Evolutionary conservation across 2,329 filamentous ascomycete genomes (phyloP), one percentile per base, ranked within the genome.

Genomic region (Xylariaceae sp.): DNA sequence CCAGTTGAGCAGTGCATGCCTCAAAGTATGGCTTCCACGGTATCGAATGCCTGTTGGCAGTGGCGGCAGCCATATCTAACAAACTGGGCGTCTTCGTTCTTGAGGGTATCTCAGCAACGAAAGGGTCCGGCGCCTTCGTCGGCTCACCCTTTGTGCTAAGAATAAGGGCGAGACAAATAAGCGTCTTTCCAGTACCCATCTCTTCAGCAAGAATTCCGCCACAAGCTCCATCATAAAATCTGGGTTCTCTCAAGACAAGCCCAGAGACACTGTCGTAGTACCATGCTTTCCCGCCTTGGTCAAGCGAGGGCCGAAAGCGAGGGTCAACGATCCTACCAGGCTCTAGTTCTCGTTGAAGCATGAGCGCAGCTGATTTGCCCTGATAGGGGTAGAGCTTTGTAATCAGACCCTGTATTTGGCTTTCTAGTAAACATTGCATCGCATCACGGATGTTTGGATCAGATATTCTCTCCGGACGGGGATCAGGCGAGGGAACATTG

Each of bases 141-240:
- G 10, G 82, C 59, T 93, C 82, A 29, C 86, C 79, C 64, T 83
- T 86, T 0, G 91, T 96, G 2, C 91, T 87, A 21, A 96, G 77
- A 40, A 97, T 86, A 2, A 91, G 75, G 6, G 88, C 81, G 18
- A 98, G 75, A 61, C 89, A 93, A 10, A 97, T 96, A 21, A 97
- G 74, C 0, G 93, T 97, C 75, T 97, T 98, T 0, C 93, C 93
- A 0, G 83, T 76, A 5, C 88, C 89, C 89, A 93, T 93, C 61
- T 90, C 88, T 68, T 95, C 90, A 0, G 89, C 89, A 14, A 92
- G 75, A 14, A 93, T 89, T 2, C 92, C 93, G 32, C 93, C 92
- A 55, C 82, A 80, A 4, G 87, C 82, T 21, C 85, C 81, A 44
- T 95, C 91, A 64, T 93, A 96, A 56, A 84, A 83, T 2, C 82